Base-by-base conservation (phyloP, 192 early-diverging fungal species). In the Linnemannia elongata region DNA sequence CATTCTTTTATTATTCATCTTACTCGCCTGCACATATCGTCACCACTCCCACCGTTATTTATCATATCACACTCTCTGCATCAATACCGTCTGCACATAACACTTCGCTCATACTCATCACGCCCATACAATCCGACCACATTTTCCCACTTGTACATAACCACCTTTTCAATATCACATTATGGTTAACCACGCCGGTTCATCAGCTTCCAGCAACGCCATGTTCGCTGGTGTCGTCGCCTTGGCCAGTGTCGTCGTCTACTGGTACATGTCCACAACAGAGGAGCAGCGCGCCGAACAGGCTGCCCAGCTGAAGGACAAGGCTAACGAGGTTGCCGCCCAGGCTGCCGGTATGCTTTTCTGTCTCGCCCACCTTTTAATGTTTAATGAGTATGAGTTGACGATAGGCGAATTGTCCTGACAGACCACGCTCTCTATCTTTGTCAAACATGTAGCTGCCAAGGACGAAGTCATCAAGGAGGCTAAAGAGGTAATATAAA, bases 221-320 rank as follows among this genome's bases (percentile, higher is more conserved):
- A 1, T 81, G 41, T 35, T 87, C n/a, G 80, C 79, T 20, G 52
- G 79, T 17, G 30, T 81, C 24, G 39, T 87, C 30, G 49, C 85
- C 33, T 72, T 87, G 27, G 78, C 79, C 15, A 52, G 85, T n/a
- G 72, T 81, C 35, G 18, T 69, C 27, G 76, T 75, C 63, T 87
- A 87, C 66, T 87, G 85, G 85, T 87, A 81, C 55, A 87, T 87
- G 85, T 9, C 85, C 41, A 87, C 85, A n/a, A 87, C 79, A 5
- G 85, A 87, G 39, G 85, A 87, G 35, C 55, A 87, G 54, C 85
- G 85, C 27, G 79, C 75, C 6, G 52, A 33, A 24, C 85, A 87
- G 49, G 75, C 75, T 5, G 75, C 68, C 0, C 68, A 87, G 36
- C 9, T 78, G 38, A 81, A 75, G 45, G 79, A 87, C 0, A 87